Base-by-base conservation (phyloP, 1,284 basidiomycete species). In the Boletus sp. region DNA sequence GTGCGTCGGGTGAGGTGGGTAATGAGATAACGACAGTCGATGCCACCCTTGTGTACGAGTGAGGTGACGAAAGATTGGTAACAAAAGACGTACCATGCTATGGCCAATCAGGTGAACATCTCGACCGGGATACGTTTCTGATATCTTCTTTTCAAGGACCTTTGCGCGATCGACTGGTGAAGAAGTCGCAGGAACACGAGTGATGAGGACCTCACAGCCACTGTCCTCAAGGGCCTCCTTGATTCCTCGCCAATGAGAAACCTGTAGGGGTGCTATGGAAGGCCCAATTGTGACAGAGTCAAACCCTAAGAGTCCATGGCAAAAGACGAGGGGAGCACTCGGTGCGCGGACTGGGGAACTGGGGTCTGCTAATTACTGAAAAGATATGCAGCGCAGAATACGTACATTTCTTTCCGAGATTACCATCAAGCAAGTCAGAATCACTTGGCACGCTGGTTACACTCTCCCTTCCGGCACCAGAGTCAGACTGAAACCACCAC, bases 161-260 rank as follows among this genome's bases (percentile, higher is more conserved):
- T 82, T 81, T 1, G 94, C 94, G 43, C 94, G 78, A 52, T 95
- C 91, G 50, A 85, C 73, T 27, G 91, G 89, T 19, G 84, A 85
- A 54, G 85, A 88, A 2, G 91, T 95, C 1, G 94, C 93, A 0
- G 94, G 93, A 0, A 97, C 94, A 25, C 91, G 82, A 0, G 91
- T 91, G 56, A 96, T 89, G 57, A 97, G 77, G 26, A 96, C 90
- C 64, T 97, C 88, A n/a, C 80, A 80, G 14, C 91, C 94, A 60
- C 88, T 91, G 22, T 84, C 77, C 61, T 94, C 85, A 8, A 98
- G 76, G 7, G 88, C 91, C 62, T 96, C 91, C 59, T 87, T 86
- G 55, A 97, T 94, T 3, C 94, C 94, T 32, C 94, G 80, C 94
- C 94, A 98, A 66, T 98, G 93, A 5, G 84, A 78, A 40, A 98